These are phyloP conservation scores for Yamadazyma ubonensis DNA, from an alignment of 805 yeast genomes.

Conservation along the genomic window DNA sequence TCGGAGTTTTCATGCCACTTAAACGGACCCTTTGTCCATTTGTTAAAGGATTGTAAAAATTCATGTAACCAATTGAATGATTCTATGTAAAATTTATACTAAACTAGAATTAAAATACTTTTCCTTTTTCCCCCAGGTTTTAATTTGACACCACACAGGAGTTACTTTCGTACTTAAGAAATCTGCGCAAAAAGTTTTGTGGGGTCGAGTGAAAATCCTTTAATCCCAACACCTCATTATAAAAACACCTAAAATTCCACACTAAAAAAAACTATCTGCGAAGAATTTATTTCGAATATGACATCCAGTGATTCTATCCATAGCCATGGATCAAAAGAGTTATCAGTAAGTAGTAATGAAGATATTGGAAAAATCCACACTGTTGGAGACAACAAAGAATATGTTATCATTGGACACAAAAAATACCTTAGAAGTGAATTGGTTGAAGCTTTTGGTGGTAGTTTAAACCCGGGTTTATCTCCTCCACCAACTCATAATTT, in stretches of 20 bases:
- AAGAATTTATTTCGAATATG: conserved; percentile 2
- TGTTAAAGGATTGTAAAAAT: no score
- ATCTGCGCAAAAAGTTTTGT: conserved; percentile 6
- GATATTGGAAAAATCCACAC: conserved; percentile 26
- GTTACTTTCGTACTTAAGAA: conserved; percentile 2
- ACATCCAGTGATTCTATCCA: conserved; percentile 16
- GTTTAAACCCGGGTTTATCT: conserved; percentile 35
- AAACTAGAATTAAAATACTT: no score
- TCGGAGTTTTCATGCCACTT: background rate
- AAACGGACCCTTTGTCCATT: no score
- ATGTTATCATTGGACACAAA: conserved; percentile 32
- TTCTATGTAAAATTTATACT: no score
- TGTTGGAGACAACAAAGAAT: conserved; percentile 37
- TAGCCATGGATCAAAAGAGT: conserved; percentile 17
- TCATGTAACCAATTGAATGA: no score
- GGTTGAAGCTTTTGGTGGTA: conserved; percentile 41
- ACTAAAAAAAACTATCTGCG: background rate
- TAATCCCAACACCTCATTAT: conserved; percentile 4
- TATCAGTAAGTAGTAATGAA: conserved; percentile 11
- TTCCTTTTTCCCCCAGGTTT: no score
- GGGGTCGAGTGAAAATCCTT: conserved; percentile 7
- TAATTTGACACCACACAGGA: background rate
- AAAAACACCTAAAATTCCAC: conserved; percentile 1
- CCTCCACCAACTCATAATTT: conserved; percentile 53
- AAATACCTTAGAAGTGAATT: conserved; percentile 39